A percentile compares a stretch with the other conserved stretches of the same genome.
These are phyloP conservation scores for Kwoniella shivajii DNA, from an alignment of 1,284 basidiomycete species.

Conservation along the genomic window DNA sequence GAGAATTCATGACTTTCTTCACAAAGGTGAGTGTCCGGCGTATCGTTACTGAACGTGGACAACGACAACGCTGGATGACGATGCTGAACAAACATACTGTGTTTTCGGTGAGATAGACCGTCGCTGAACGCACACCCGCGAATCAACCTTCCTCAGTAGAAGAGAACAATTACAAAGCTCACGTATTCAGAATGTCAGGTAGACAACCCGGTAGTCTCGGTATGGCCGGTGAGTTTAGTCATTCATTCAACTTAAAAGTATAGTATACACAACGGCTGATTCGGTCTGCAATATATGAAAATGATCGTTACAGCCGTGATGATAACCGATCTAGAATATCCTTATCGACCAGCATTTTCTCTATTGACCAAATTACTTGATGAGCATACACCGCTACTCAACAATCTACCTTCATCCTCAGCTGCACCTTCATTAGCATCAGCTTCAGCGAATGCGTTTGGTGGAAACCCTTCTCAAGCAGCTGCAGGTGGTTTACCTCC, in stretches of 20 bases:
- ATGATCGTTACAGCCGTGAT: conserved; percentile 77
- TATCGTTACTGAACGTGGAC: background rate
- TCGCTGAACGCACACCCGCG: conserved; percentile 82
- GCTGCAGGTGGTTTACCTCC: conserved; percentile 52
- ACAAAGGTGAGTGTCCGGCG: conserved; percentile 58
- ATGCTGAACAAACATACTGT: background rate
- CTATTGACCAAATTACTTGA: conserved; percentile 92
- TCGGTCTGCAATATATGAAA: conserved; percentile 23
- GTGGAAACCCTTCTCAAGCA: conserved; percentile 51
- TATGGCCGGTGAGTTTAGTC: conserved; percentile 65
- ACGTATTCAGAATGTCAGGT: conserved; percentile 68
- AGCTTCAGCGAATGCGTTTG: conserved; percentile 45
- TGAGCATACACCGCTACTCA: conserved; percentile 77
- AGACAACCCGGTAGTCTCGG: conserved; percentile 43
- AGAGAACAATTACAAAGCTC: conserved; percentile 91
- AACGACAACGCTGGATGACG: background rate
- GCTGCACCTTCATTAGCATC: conserved; percentile 47
- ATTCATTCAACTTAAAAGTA: background rate
- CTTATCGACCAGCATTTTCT: conserved; percentile 93
- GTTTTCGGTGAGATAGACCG: too few species aligned
- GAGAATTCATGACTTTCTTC: conserved; percentile 89
- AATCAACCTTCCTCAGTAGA: conserved; percentile 91
- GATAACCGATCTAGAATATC: conserved; percentile 95
- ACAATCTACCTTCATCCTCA: conserved; percentile 55
- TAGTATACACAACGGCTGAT: background rate